phyloP scores from a whole-genome alignment of 2,329 filamentous ascomycete genomes.

The Ilyonectria robusta region DNA sequence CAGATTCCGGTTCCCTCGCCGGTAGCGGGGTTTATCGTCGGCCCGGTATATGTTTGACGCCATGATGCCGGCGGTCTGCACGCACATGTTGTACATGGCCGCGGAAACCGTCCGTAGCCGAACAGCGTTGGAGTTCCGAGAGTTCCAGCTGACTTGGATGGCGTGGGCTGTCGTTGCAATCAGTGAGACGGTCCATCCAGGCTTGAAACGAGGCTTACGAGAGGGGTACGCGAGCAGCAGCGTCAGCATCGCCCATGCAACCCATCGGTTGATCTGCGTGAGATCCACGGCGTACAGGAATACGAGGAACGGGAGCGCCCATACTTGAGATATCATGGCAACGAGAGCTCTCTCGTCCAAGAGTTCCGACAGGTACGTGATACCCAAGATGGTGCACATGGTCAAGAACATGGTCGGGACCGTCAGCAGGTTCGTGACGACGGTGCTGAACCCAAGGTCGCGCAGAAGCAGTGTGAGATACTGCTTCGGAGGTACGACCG shows the following conservation, averaged over 20 bases:
- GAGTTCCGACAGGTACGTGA: slow-evolving; percentile 52
- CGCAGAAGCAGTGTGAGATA: slow-evolving; percentile 68
- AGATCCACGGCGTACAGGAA: slow-evolving; percentile 50
- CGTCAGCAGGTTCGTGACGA: slow-evolving; percentile 36
- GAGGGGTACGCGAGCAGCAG: slow-evolving; percentile 52
- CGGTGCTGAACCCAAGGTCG: slow-evolving; percentile 31
- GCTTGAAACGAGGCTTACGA: slow-evolving; percentile 31
- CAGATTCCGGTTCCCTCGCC: slow-evolving; percentile 60
- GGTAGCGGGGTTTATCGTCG: slow-evolving; percentile 59
- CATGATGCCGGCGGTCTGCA: slow-evolving; percentile 63
- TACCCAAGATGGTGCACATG: slow-evolving; percentile 32
- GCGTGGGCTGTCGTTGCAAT: slow-evolving; percentile 53
- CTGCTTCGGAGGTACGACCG: slow-evolving; percentile 55
- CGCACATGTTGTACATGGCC: slow-evolving; percentile 61
- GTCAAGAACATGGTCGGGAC: slow-evolving; percentile 31
- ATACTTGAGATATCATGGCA: slow-evolving; percentile 51
- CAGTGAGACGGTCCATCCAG: slow-evolving; percentile 6
- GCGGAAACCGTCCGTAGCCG: slow-evolving; percentile 73
- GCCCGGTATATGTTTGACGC: slow-evolving; percentile 63
- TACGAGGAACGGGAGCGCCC: slow-evolving; percentile 53
- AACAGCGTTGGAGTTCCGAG: slow-evolving; percentile 73
- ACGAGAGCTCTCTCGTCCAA: slow-evolving; percentile 49
- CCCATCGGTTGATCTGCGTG: slow-evolving; percentile 47
- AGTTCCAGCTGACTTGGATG: slow-evolving; percentile 64
- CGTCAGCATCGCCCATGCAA: slow-evolving; percentile 50